Conservation (phyloP, 2,329 filamentous ascomycete species). For the Fusarium pseudograminearum region DNA sequence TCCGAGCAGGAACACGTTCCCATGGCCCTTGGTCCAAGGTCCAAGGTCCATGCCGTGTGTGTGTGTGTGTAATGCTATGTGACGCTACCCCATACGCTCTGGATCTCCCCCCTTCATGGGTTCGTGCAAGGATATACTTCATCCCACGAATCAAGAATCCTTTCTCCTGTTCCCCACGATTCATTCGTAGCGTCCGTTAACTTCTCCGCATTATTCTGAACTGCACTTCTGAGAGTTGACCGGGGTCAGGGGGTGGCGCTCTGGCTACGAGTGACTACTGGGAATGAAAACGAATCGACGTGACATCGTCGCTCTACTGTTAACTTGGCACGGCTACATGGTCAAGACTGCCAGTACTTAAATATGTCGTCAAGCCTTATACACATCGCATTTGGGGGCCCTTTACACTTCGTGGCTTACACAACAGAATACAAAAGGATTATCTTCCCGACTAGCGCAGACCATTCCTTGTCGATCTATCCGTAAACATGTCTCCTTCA, state of each 20-base stretch:
- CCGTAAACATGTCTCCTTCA: conserved; percentile 54
- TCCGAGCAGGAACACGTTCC: conserved; percentile 17
- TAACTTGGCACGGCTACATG: conserved; percentile 31
- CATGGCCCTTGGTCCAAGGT: neutral
- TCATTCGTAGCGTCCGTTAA: conserved; percentile 23
- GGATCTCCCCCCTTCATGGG: conserved; percentile 36
- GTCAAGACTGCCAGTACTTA: conserved; percentile 34
- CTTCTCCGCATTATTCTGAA: conserved; percentile 37
- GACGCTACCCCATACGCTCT: conserved; percentile 36
- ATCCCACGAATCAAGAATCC: conserved; percentile 38
- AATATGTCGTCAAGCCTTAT: conserved; percentile 35
- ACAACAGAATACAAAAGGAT: conserved; percentile 14
- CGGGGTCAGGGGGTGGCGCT: conserved; percentile 19
- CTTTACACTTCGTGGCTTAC: conserved; percentile 32
- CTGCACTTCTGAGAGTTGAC: neutral
- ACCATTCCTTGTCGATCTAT: conserved; percentile 25
- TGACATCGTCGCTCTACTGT: conserved; percentile 31
- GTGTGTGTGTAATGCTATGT: conserved; percentile 3
- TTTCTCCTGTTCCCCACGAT: conserved; percentile 37
- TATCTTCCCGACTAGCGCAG: conserved; percentile 28
- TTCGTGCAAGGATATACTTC: conserved; percentile 35
- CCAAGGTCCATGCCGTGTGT: neutral
- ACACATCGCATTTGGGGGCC: conserved; percentile 33
- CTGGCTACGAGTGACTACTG: neutral
- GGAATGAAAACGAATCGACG: conserved; percentile 6